Evolutionary conservation across 305 asterid genomes (phyloP).

Genomic region (Rubia tinctorum): DNA sequence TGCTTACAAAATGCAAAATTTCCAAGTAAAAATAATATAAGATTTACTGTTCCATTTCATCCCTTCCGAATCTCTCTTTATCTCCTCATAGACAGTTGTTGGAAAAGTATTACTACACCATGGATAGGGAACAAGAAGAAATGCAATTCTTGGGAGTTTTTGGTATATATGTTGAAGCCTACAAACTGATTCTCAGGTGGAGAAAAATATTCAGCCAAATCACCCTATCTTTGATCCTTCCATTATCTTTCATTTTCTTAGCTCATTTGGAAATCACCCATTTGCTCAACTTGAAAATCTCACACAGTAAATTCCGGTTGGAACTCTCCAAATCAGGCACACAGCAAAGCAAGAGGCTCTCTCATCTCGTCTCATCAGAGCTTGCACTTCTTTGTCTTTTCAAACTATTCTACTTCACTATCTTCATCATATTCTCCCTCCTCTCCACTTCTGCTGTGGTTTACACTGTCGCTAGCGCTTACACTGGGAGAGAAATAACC

Average conservation of each 20-base stretch:
- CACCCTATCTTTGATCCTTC: conserved; percentile 47
- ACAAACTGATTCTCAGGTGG: conserved; percentile 33
- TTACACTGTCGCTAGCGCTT: conserved; percentile 45
- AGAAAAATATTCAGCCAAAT: conserved; percentile 51
- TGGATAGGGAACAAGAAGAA: conserved; percentile 61
- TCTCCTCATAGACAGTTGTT: not conserved
- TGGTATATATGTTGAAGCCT: conserved; percentile 44
- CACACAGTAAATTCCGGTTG: conserved; percentile 23
- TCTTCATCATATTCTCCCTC: conserved; percentile 47
- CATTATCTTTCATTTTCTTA: conserved; percentile 47
- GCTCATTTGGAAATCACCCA: conserved; percentile 37
- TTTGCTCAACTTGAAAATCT: conserved; percentile 25
- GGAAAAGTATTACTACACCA: conserved; percentile 10
- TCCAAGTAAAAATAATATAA: not conserved
- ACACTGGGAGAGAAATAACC: conserved; percentile 34
- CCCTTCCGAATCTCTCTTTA: not conserved
- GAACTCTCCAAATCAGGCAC: conserved; percentile 20
- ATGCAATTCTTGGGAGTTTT: conserved; percentile 46
- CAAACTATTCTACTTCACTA: conserved; percentile 32
- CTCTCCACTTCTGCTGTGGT: conserved; percentile 56
- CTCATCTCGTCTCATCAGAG: conserved; percentile 39
- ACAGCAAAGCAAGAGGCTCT: conserved; percentile 19
- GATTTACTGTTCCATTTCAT: not conserved
- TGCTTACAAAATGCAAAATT: not conserved
- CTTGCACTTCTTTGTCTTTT: conserved; percentile 25